A percentile compares a stretch with the other conserved stretches of the same genome.
Evolutionary conservation across 768 basidiomycete species (phyloP).

Genomic region (Mrakia gelida): DNA sequence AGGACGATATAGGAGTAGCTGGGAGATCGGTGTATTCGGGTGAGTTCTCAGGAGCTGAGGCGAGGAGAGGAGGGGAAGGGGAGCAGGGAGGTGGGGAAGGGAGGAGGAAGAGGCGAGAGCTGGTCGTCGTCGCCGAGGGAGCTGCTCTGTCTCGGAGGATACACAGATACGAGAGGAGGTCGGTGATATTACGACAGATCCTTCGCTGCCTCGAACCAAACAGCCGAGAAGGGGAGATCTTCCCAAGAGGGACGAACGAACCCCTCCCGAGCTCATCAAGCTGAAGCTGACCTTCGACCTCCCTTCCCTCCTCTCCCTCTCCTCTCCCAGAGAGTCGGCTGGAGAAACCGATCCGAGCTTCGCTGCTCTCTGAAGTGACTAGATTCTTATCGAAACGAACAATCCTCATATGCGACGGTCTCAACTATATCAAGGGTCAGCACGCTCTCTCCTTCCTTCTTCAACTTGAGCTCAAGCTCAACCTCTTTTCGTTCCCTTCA

Average conservation of each 20-base stretch:
- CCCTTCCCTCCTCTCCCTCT: slow-evolving; percentile 18
- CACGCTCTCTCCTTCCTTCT: neutral
- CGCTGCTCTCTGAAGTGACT: slow-evolving; percentile 76
- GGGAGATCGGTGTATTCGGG: slow-evolving; percentile 67
- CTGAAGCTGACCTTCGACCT: slow-evolving; percentile 21
- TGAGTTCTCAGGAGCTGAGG: slow-evolving; percentile 42
- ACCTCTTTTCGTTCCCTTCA: neutral
- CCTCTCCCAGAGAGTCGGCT: slow-evolving; percentile 58
- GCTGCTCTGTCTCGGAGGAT: too few relatives aligned
- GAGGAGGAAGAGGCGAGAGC: neutral
- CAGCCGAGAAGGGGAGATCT: too few relatives aligned
- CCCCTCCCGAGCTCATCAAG: neutral
- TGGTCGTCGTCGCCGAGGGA: too few relatives aligned
- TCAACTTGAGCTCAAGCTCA: neutral
- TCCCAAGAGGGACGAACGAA: too few relatives aligned
- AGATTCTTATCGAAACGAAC: slow-evolving; percentile 66
- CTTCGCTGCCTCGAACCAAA: too few relatives aligned
- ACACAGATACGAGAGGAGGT: too few relatives aligned
- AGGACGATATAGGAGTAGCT: slow-evolving; percentile 68
- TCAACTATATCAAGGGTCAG: slow-evolving; percentile 88
- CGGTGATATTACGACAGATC: too few relatives aligned
- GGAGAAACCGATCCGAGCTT: slow-evolving; percentile 83
- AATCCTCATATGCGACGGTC: slow-evolving; percentile 80
- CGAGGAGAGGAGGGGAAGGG: neutral
- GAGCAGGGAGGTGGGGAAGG: too few relatives aligned